Base-by-base conservation (phyloP, 192 early-diverging fungal genomes). In the Podila clonocystis region DNA sequence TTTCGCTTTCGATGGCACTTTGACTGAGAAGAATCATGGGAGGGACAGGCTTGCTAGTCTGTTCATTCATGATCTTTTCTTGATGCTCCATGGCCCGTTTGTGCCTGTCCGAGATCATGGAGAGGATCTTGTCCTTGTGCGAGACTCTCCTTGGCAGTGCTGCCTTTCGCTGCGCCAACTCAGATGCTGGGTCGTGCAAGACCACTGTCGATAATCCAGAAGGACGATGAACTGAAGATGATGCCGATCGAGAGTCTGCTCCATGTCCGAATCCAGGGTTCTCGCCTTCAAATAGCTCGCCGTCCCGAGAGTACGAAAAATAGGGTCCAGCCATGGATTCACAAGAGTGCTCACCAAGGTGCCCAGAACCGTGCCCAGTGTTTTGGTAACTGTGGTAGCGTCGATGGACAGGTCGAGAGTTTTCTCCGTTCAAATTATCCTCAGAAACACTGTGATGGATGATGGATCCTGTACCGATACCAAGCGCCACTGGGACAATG, bases 21-120 rank as follows among this genome's bases (percentile, higher is more conserved):
- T 79, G 76, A 64, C 76, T 79, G n/a, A 79, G 76, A 9, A 79
- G 65, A 68, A 79, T 79, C 76, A 79, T 79, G 7, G 76, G 76
- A 36, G 76, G 76, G 3, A 71, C 65, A 0, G 76, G 70, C 31
- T 71, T 72, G 26, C 63, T 50, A 33, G 20, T 79, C n/a, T 79
- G 62, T 15, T 72, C 69, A 20, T 68, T 59, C 15, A 70, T 63
- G 34, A 28, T 67, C 55, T 63, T 71, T 45, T 63, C 60, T 28
- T 79, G 76, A 33, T 79, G 60, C 24, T 72, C 69, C 64, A 79
- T 49, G 0, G 76, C 61, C 11, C 76, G 65, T 52, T 72, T 79
- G 61, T 79, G 76, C 29, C 60, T 67, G 4, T 79, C 76, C 22
- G 76, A 79, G 34, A 79, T 61, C 76, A 79, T 72, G 13, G 76